Evolutionary conservation across 331 rosid species (phyloP).

Genomic region (Prunus yedoensis): DNA sequence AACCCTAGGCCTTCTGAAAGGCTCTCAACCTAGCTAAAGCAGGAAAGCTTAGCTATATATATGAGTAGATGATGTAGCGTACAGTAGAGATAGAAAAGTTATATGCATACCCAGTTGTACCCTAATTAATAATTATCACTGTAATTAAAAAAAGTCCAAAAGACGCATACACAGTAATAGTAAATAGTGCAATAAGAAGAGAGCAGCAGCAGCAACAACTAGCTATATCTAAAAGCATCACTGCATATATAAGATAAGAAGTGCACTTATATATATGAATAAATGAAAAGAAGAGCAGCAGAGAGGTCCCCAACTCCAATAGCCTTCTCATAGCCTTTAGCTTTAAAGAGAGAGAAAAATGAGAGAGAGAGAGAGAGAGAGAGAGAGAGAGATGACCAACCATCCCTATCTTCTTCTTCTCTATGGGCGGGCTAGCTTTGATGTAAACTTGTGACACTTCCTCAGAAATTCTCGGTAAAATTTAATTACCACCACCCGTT

Average conservation of each 20-base stretch:
- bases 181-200: not conserved
- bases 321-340: conserved; percentile 19
- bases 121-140: not conserved
- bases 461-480: conserved; percentile 38
- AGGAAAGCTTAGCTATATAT: not conserved
- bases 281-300: conserved; percentile 9
- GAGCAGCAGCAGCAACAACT: not conserved
- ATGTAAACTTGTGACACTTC: conserved; percentile 40
- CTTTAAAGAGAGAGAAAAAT: not conserved
- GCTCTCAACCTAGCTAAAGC: not conserved
- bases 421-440: not conserved
- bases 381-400: conserved; percentile 10
- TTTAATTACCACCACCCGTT: conserved; percentile 27
- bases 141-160: conserved; percentile 1
- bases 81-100: too few species aligned
- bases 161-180: not conserved
- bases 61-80: not conserved
- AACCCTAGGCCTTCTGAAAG: not conserved
- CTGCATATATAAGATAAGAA: not conserved
- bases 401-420: not conserved
- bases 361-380: conserved; percentile 2
- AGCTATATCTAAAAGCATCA: not conserved
- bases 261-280: not conserved
- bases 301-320: conserved; percentile 17
- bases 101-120: not conserved